A percentile compares a stretch with the other conserved stretches of the same genome.
These are phyloP conservation scores for Eragrostis tef DNA, from an alignment of 202 grass and related monocot genomes.

Conservation along the genomic window DNA sequence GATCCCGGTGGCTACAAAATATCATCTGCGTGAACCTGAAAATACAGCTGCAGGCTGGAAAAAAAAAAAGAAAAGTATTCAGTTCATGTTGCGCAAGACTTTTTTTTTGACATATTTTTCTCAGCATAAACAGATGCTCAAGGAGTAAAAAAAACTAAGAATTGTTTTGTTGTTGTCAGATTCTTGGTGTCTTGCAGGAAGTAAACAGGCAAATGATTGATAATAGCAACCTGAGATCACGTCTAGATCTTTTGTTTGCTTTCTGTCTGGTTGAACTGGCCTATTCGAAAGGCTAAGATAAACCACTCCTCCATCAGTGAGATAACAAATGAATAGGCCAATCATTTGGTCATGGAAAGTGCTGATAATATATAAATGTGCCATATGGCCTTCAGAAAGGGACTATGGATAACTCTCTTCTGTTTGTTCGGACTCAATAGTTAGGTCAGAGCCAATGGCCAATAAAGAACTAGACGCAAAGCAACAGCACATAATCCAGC, in stretches of 20 bases:
- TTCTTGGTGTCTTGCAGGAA: slow-evolving; percentile 56
- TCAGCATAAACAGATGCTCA: neutral
- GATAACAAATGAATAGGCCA: slow-evolving; percentile 48
- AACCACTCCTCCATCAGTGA: slow-evolving; percentile 41
- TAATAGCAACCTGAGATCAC: slow-evolving; percentile 57
- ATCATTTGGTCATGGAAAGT: slow-evolving; percentile 63
- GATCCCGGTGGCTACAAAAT: slow-evolving; percentile 16
- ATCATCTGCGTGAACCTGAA: slow-evolving; percentile 5
- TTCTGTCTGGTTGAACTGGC: slow-evolving; percentile 56
- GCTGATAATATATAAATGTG: slow-evolving; percentile 45
- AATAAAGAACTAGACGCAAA: slow-evolving; percentile 47
- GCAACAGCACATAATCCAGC: slow-evolving; percentile 38
- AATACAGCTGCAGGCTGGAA: slow-evolving; percentile 12
- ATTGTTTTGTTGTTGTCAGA: slow-evolving; percentile 45
- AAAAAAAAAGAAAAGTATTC: slow-evolving; percentile 9
- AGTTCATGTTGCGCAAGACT: slow-evolving; percentile 45
- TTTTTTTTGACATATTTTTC: too few species aligned
- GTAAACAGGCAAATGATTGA: slow-evolving; percentile 63
- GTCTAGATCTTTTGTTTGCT: slow-evolving; percentile 60
- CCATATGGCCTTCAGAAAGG: slow-evolving; percentile 49
- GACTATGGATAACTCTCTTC: slow-evolving; percentile 44
- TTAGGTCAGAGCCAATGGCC: slow-evolving; percentile 56
- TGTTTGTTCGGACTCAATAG: slow-evolving; percentile 54
- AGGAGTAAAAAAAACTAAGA: slow-evolving; percentile 7
- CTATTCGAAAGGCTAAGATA: slow-evolving; percentile 30